Evolutionary conservation across 2,329 filamentous ascomycete genomes (phyloP).

Genomic region (Ophiostoma novo-ulmi): DNA sequence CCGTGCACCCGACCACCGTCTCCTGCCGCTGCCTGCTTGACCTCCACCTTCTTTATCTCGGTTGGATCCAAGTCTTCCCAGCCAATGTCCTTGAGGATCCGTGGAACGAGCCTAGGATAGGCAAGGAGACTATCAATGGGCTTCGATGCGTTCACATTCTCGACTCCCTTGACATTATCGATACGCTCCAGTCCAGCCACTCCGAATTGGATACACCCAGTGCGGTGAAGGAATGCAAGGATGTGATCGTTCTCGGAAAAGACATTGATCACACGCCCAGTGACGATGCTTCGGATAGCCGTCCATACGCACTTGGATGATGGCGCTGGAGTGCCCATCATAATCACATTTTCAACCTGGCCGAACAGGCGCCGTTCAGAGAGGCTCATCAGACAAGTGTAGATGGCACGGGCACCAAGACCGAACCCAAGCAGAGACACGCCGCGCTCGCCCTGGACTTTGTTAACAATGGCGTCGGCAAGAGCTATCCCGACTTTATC

Average conservation of each 20-base stretch:
- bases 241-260: constrained; percentile 85
- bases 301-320: constrained; percentile 69
- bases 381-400: constrained; percentile 71
- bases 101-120: constrained; percentile 63
- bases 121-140: constrained; percentile 64
- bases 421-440: constrained; percentile 79
- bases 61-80: constrained; percentile 60
- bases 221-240: constrained; percentile 81
- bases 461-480: constrained; percentile 76
- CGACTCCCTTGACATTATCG: constrained; percentile 58
- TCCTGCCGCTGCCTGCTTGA: constrained; percentile 31
- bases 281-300: constrained; percentile 69
- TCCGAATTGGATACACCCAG: constrained; percentile 73
- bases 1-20: constrained; percentile 23
- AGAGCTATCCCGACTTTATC: constrained; percentile 68
- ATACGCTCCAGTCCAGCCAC: constrained; percentile 78
- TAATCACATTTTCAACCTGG: constrained; percentile 74
- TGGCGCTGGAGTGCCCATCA: constrained; percentile 79
- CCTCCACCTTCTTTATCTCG: constrained; percentile 35
- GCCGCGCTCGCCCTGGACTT: constrained; percentile 74
- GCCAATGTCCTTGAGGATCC: constrained; percentile 60
- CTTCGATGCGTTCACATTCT: constrained; percentile 63
- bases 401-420: constrained; percentile 76
- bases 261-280: constrained; percentile 82
- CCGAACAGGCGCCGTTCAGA: constrained; percentile 80